Conservation (phyloP, 2,329 filamentous ascomycete genomes). For the Pseudocercospora ulei region DNA sequence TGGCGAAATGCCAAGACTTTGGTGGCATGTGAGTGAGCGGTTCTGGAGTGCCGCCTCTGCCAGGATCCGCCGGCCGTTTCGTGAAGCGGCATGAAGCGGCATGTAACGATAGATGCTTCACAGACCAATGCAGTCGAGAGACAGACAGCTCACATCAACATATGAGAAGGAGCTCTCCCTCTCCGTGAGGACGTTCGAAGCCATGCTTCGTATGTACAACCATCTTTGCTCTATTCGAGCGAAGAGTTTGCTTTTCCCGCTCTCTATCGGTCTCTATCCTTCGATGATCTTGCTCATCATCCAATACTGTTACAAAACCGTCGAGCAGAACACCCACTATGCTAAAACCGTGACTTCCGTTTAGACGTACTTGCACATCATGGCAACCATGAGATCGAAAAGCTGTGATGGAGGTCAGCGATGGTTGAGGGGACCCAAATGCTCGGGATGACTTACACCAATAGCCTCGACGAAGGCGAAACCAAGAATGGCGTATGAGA, state of each 20-base stretch:
- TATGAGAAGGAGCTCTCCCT: slow-evolving; percentile 5
- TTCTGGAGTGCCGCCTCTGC: no score
- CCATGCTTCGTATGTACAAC: slow-evolving; percentile 6
- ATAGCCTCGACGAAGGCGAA: slow-evolving; percentile 93
- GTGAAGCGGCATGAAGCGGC: no score
- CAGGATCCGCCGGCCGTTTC: no score
- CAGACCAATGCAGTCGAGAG: neutral
- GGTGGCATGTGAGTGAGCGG: no score
- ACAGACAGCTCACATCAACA: neutral
- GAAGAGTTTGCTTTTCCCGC: slow-evolving; percentile 5
- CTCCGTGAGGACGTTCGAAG: slow-evolving; percentile 7
- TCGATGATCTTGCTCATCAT: slow-evolving; percentile 16
- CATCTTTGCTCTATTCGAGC: slow-evolving; percentile 6
- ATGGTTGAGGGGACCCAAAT: neutral
- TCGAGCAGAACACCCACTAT: slow-evolving; percentile 15
- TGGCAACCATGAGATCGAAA: slow-evolving; percentile 84
- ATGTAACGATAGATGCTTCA: no score
- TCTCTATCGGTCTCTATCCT: slow-evolving; percentile 20
- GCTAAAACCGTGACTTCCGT: slow-evolving; percentile 18
- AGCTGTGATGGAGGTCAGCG: slow-evolving; percentile 37
- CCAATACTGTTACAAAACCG: slow-evolving; percentile 25
- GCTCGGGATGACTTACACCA: slow-evolving; percentile 46
- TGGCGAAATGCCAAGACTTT: no score
- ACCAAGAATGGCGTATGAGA: slow-evolving; percentile 90
- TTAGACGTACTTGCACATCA: slow-evolving; percentile 64